A percentile compares a stretch with the other conserved stretches of the same genome.
phyloP scores from a whole-genome alignment of 164 flowering plant genomes.

The Vitis riparia region DNA sequence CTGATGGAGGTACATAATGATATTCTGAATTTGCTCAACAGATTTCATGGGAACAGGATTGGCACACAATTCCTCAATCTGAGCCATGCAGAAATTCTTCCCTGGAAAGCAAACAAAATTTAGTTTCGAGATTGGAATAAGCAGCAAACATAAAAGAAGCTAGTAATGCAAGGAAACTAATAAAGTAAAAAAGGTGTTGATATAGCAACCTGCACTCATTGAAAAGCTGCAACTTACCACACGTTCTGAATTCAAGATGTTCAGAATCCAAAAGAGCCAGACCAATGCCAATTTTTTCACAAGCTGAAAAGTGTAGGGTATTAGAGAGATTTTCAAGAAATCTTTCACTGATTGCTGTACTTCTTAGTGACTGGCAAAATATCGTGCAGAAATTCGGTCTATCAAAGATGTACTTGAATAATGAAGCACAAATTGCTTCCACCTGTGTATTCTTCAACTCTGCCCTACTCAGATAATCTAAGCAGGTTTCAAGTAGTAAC shows the following conservation, averaged over 20 bases:
- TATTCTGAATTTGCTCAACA: constrained; percentile 70
- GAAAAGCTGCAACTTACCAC: constrained; percentile 49
- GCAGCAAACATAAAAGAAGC: not conserved
- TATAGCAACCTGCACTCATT: not conserved
- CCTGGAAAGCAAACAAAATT: constrained; percentile 42
- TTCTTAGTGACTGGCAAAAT: constrained; percentile 53
- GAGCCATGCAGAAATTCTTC: constrained; percentile 67
- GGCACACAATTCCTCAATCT: constrained; percentile 63
- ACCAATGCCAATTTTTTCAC: constrained; percentile 78
- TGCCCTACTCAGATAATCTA: constrained; percentile 47
- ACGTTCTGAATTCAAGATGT: constrained; percentile 42
- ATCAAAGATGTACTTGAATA: constrained; percentile 56
- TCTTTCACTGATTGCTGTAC: constrained; percentile 39
- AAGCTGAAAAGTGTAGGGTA: constrained; percentile 49
- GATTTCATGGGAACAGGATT: constrained; percentile 42
- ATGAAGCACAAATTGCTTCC: constrained; percentile 40
- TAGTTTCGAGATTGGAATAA: not conserved
- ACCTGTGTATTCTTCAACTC: constrained; percentile 41
- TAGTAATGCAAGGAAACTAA: not conserved
- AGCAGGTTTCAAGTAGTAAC: constrained; percentile 61
- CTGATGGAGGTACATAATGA: constrained; percentile 65
- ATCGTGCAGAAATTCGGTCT: constrained; percentile 72
- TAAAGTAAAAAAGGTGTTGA: not conserved
- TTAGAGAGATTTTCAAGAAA: constrained; percentile 58
- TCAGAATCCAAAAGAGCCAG: constrained; percentile 87